A percentile compares a stretch with the other conserved stretches of the same genome.
Conservation (phyloP, 345 rosid genomes). For the Moricandia moricandioides region DNA sequence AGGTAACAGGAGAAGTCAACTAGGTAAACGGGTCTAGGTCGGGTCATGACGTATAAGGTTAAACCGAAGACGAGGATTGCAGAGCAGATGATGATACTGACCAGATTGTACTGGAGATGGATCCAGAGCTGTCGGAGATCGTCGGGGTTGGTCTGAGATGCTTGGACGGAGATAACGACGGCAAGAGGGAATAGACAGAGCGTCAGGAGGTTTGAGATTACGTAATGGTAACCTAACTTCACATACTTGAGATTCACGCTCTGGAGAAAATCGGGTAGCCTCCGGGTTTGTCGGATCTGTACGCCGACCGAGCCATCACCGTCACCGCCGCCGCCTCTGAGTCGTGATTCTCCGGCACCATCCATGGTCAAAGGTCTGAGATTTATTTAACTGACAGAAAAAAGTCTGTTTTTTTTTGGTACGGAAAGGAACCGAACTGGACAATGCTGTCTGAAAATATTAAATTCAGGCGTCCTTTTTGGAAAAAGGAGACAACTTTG, state of each 20-base stretch:
- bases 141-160: slow-evolving; percentile 31
- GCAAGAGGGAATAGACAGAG: slow-evolving; percentile 42
- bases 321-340: neutral
- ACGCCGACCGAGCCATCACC: slow-evolving; percentile 36
- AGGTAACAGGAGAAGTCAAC: slow-evolving; percentile 47
- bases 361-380: slow-evolving; percentile 25
- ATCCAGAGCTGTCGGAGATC: slow-evolving; percentile 45
- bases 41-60: slow-evolving; percentile 45
- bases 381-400: neutral
- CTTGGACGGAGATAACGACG: slow-evolving; percentile 33
- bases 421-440: neutral
- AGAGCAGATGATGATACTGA: slow-evolving; percentile 39
- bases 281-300: slow-evolving; percentile 30
- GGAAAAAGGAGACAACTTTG: slow-evolving; percentile 18
- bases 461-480: neutral
- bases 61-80: slow-evolving; percentile 37
- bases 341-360: slow-evolving; percentile 25
- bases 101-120: slow-evolving; percentile 46
- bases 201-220: slow-evolving; percentile 39
- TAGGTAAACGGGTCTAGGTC: slow-evolving; percentile 46
- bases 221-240: slow-evolving; percentile 49
- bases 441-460: neutral
- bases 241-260: slow-evolving; percentile 51
- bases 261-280: slow-evolving; percentile 46
- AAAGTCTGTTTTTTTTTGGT: slow-evolving; percentile 2